phyloP scores from a whole-genome alignment of 176 grass and related monocot species.

The Raddia distichophylla region DNA sequence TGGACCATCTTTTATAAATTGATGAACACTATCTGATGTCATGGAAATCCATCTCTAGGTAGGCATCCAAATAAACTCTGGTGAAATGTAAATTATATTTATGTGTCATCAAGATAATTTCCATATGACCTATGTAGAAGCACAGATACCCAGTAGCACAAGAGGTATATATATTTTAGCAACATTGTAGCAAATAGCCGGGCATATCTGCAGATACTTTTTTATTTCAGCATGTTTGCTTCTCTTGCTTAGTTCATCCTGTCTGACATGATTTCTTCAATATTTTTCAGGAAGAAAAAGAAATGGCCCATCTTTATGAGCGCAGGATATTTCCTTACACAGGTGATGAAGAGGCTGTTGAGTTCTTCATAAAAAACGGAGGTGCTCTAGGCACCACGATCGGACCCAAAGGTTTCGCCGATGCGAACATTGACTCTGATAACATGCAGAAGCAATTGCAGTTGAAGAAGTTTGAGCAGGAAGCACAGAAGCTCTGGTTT shows the following conservation, averaged over 20 bases:
- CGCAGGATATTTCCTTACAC: conserved; percentile 73
- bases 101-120: background rate
- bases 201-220: background rate
- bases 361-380: conserved; percentile 84
- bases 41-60: background rate
- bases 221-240: background rate
- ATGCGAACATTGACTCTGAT: conserved; percentile 66
- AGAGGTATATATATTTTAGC: background rate
- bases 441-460: conserved; percentile 88
- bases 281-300: conserved; percentile 75
- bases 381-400: conserved; percentile 73
- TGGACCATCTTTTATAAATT: background rate
- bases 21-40: background rate
- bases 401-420: conserved; percentile 76
- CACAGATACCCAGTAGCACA: background rate
- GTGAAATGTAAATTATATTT: background rate
- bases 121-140: background rate
- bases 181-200: background rate
- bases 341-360: conserved; percentile 76
- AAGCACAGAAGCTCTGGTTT: conserved; percentile 80
- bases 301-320: conserved; percentile 90
- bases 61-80: background rate
- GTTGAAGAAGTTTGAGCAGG: conserved; percentile 81
- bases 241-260: background rate
- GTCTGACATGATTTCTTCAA: conserved; percentile 16